Evolutionary conservation across 768 basidiomycete species (phyloP), one percentile per base, ranked within the genome.

Genomic region (Sarcodon aspratus): DNA sequence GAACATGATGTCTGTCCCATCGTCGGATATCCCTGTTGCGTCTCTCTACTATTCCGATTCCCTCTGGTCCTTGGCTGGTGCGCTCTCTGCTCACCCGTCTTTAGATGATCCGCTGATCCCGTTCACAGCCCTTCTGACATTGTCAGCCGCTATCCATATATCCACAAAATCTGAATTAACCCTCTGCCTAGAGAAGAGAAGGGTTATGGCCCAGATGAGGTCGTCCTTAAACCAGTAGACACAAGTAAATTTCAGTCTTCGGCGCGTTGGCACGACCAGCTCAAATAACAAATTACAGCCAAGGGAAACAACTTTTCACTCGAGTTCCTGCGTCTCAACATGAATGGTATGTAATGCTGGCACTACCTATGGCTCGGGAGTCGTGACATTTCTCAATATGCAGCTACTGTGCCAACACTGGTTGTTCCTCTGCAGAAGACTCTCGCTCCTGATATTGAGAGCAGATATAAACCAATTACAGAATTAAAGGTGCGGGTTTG

Each of bases 381-480:
- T 12, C n/a, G 35, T 36, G 18, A 34, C 27, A 36, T 42, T 27
- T 9, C 33, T 44, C 13, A 44, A 27, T 27, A 27, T n/a, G 48
- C 55, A 89, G 87, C 79, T 7, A 86, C 82, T 18, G 75, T 92
- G 4, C 91, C 91, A 9, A 85, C 85, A 3, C 66, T 93, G 46
- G 80, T 92, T 27, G 91, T 92, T n/a, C 91, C 91, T 0, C 69
- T 90, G 9, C 66, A 80, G 54, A 80, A 85, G 54, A 85, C 87
- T 4, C 71, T 91, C 8, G 64, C 73, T 0, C 68, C 74, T 3
- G 86, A 82, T 13, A 72, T 80, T 21, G 85, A 88, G 56, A 85
- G 79, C 55, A 76, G 85, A 38, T 94, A 87, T 70, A 84, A 87
- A 57, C 81, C 87, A 3, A 65, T 94, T 48, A 75, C 79, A 18